Base-by-base conservation (phyloP, 768 basidiomycete genomes). In the Tricholoma terreum region DNA sequence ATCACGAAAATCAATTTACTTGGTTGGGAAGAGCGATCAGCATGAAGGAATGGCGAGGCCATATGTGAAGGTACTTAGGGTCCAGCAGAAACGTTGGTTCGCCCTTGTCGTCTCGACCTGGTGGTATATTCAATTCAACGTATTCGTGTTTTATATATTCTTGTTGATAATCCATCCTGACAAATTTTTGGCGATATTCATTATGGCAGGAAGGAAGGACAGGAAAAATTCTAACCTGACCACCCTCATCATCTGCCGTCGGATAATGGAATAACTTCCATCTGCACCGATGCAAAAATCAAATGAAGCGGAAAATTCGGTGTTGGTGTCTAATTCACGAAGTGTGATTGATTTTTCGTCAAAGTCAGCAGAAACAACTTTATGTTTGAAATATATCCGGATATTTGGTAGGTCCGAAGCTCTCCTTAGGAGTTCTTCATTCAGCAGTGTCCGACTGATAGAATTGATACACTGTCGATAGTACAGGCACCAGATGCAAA, bases 21-120 rank as follows among this genome's bases (percentile, higher is more conserved):
- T 91, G 88, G 79, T 99, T 99, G 63, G 96, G 94, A 56, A 99
- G 85, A 19, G 94, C 96, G 67, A 99, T 98, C 66, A 99, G 84
- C 96, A 99, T 99, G 81, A 98, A 98, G 48, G 94, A 92, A 73
- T 94, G 92, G 69, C 96, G 89, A 62, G 96, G 97, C 96, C 96
- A 99, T 67, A 99, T 98, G 77, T 99, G 96, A 64, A 99, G 86
- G 73, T 98, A 91, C 73, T 90, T 89, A 66, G 92, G 90, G 80
- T 95, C 93, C 72, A 99, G 87, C 57, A 86, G 78, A 78, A 90
- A 98, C 24, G 76, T 77, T 61, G 86, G 76, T 59, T 80, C 79
- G 70, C 83, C 90, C 71, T 78, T 74, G 65, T 69, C 67, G 71
- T 81, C 81, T 69, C 74, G 72, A 57, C 86, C 86, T 70, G 95